Base-by-base conservation (phyloP, 1,284 basidiomycete species). In the Schizopora paradoxa region DNA sequence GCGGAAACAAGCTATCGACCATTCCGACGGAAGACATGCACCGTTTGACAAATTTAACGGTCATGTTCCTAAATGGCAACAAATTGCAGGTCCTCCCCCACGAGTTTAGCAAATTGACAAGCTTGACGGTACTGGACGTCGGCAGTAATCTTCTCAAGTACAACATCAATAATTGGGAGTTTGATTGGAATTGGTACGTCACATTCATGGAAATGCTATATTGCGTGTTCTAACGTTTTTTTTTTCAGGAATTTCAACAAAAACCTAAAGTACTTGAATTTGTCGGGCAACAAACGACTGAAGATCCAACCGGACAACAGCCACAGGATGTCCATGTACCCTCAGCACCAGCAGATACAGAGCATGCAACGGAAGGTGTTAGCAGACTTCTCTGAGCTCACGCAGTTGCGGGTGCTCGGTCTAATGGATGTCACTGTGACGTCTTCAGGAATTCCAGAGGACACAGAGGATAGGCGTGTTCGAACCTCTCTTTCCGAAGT, bases 121-220 rank as follows among this genome's bases (percentile, higher is more conserved):
- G 78, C 47, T 69, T 99, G 55, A 79, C 77, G 51, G 80, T 88
- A 22, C 73, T 99, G 51, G 96, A 99, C 61, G 96, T 91, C 1
- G 94, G 95, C 5, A 94, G 87, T 63, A 99, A 99, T 62, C 67
- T 83, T 43, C 74, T 99, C 65, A 94, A 91, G 74, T 99, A 99
- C 68, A 99, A 99, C 62, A 94, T 98, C 55, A 89, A 92, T 58
- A 99, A 99, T 61, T 95, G 86, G 86, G 91, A 95, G 60, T 99
- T 95, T 66, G 96, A 99, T 67, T 99, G 95, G 95, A 99, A 99
- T 65, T 99, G 96, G 96, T 93, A 54, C 44, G 74, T 67, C 33
- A 35, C 52, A 16, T 48, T 50, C 19, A 28, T 4, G 7, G 11
- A 27, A 25, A 32, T 45, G 13, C 37, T 19, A 7, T 51, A 45